These are phyloP conservation scores for Daldinia sp. DNA, from an alignment of 2,329 filamentous ascomycete species.

Conservation along the genomic window DNA sequence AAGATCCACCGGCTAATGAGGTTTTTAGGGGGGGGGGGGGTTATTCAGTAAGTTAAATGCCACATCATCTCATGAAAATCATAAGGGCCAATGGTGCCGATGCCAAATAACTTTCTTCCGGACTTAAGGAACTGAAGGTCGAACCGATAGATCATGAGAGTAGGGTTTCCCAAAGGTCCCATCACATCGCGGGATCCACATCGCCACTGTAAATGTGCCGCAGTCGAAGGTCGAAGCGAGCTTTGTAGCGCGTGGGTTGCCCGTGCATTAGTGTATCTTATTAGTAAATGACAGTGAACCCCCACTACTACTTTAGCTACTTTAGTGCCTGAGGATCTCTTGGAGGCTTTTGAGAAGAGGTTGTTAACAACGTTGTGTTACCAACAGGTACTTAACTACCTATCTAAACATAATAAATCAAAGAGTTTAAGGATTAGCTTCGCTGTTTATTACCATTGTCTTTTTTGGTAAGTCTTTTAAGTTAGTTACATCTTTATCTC, in stretches of 20 bases:
- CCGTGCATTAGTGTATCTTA: conserved; percentile 9
- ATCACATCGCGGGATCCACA: conserved; percentile 3
- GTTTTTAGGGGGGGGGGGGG: background rate
- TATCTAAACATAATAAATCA: background rate
- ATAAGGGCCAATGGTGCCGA: background rate
- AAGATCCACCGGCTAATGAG: conserved; percentile 4
- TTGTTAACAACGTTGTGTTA: background rate
- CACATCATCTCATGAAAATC: conserved; percentile 8
- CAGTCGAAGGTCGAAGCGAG: conserved; percentile 16
- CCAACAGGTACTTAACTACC: background rate
- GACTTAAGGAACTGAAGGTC: background rate
- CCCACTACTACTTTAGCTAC: background rate
- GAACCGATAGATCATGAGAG: conserved; percentile 7
- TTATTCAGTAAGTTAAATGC: background rate
- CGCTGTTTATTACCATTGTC: background rate
- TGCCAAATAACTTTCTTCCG: background rate
- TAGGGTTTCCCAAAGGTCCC: background rate
- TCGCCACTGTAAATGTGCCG: background rate
- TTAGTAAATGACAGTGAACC: background rate
- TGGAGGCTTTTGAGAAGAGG: background rate
- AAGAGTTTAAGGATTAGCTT: background rate
- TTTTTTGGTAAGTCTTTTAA: background rate
- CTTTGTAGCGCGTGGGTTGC: background rate
- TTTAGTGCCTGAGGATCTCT: background rate
- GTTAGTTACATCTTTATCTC: background rate